Conservation (phyloP, 2,329 filamentous ascomycete genomes). For the Diplodia intermedia region DNA sequence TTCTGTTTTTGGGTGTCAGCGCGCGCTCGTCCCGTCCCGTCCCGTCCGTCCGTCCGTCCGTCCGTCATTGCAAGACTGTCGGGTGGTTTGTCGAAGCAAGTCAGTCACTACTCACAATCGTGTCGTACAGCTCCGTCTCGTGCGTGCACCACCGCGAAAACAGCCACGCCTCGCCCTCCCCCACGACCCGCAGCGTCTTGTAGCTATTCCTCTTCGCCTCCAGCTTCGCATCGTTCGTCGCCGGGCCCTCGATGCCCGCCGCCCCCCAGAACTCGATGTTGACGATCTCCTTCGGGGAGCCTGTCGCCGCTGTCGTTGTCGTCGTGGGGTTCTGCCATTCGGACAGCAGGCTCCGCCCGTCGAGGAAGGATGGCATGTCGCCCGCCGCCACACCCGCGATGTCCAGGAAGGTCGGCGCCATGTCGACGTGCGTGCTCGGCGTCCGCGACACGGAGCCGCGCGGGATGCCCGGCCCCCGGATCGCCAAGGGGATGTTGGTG, state of each 20-base stretch:
- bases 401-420: constrained; percentile 43
- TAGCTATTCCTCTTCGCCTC: not conserved
- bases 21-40: too few relatives aligned
- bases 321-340: constrained; percentile 40
- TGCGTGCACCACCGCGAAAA: constrained; percentile 43
- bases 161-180: constrained; percentile 37
- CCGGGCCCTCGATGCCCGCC: not conserved
- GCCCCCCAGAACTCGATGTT: constrained; percentile 34
- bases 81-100: not conserved
- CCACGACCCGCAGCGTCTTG: constrained; percentile 39
- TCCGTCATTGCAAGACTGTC: too few relatives aligned
- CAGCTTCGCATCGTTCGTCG: constrained; percentile 34
- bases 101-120: constrained; percentile 22
- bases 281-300: constrained; percentile 30
- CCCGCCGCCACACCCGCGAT: constrained; percentile 38
- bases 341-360: constrained; percentile 42
- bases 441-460: constrained; percentile 35
- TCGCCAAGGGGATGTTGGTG: constrained; percentile 43
- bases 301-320: not conserved
- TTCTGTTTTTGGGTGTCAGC: not conserved
- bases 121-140: constrained; percentile 45
- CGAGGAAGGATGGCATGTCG: constrained; percentile 40
- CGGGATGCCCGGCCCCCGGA: constrained; percentile 41
- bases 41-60: too few relatives aligned
- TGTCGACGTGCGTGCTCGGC: constrained; percentile 40